These are phyloP conservation scores for Pseudodiploospora longispora DNA, from an alignment of 2,329 filamentous ascomycete species.

Conservation along the genomic window DNA sequence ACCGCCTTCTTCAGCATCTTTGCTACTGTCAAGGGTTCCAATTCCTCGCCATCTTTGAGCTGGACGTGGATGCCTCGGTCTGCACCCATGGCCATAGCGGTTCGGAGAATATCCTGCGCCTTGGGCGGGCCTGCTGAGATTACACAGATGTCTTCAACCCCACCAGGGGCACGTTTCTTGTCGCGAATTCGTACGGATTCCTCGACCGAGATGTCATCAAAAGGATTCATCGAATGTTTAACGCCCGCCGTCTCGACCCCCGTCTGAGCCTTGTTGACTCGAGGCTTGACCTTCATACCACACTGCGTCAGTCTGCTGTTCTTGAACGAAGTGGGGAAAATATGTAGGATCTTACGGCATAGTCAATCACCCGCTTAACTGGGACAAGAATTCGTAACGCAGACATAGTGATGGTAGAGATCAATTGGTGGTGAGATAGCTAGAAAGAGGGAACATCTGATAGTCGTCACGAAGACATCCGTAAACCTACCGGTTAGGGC, in stretches of 20 bases:
- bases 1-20: conserved; percentile 80
- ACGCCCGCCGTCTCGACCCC: conserved; percentile 87
- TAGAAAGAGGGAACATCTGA: conserved; percentile 12
- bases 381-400: conserved; percentile 69
- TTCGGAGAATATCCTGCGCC: conserved; percentile 79
- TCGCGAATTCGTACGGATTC: conserved; percentile 93
- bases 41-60: conserved; percentile 61
- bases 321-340: neutral
- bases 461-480: conserved; percentile 1
- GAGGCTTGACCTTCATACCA: conserved; percentile 51
- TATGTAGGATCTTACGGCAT: conserved; percentile 51
- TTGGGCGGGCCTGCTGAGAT: conserved; percentile 85
- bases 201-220: conserved; percentile 96
- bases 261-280: conserved; percentile 66
- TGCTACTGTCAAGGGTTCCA: conserved; percentile 86
- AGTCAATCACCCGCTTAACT: conserved; percentile 80
- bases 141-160: conserved; percentile 86
- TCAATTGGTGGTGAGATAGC: conserved; percentile 15
- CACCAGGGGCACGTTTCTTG: conserved; percentile 61
- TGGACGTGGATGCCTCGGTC: conserved; percentile 89
- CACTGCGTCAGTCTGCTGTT: conserved; percentile 9
- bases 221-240: conserved; percentile 98
- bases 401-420: conserved; percentile 40
- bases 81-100: conserved; percentile 97
- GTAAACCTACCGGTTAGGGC: conserved; percentile 32